Conservation (phyloP, 495 filamentous ascomycete genomes). For the Staphylotrichum longicolle region DNA sequence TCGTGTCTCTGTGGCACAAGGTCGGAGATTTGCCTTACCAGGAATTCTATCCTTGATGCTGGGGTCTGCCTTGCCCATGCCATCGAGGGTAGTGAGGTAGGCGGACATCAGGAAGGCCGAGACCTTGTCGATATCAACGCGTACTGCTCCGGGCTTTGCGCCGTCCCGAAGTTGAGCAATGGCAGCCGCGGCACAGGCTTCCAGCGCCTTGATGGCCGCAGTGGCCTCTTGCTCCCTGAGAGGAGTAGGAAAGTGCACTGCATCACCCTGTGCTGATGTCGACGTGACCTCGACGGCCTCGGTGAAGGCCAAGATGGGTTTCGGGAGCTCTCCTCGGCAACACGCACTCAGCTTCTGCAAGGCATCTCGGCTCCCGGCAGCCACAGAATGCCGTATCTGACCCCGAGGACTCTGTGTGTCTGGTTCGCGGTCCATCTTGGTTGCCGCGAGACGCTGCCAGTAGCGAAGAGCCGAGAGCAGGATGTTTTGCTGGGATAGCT, state of each 20-base stretch:
- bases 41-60: constrained; percentile 60
- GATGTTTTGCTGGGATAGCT: constrained; percentile 13
- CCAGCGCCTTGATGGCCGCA: constrained; percentile 66
- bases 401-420: neutral
- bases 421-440: constrained; percentile 16
- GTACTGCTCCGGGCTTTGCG: constrained; percentile 44
- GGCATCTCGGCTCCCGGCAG: constrained; percentile 30
- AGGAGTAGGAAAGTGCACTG: constrained; percentile 57
- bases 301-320: constrained; percentile 30
- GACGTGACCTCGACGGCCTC: constrained; percentile 33
- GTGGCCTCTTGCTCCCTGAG: constrained; percentile 69
- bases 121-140: constrained; percentile 61
- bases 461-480: constrained; percentile 17
- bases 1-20: neutral
- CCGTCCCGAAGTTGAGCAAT: constrained; percentile 60
- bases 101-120: constrained; percentile 68
- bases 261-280: constrained; percentile 32
- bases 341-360: constrained; percentile 29
- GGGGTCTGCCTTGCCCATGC: constrained; percentile 62
- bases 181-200: constrained; percentile 63
- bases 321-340: constrained; percentile 31
- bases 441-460: constrained; percentile 11
- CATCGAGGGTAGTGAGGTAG: constrained; percentile 68
- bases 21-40: constrained; percentile 44
- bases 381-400: constrained; percentile 26